phyloP scores from a whole-genome alignment of 2,329 filamentous ascomycete genomes.

The Botrytis medusae region DNA sequence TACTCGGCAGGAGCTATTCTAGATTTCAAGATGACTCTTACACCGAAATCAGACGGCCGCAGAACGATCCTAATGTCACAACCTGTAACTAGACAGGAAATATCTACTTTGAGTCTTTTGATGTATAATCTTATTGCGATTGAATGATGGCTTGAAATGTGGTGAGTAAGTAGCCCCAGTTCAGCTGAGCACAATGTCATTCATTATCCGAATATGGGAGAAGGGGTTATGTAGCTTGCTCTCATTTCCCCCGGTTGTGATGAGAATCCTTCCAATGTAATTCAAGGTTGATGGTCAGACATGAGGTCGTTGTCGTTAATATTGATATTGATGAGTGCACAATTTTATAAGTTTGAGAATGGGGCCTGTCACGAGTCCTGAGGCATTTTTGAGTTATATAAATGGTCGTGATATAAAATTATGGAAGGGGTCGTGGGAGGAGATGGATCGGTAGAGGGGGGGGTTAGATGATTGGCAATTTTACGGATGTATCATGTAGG shows the following conservation, averaged over 20 bases:
- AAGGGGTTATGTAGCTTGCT: neutral
- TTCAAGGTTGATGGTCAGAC: neutral
- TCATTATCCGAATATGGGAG: neutral
- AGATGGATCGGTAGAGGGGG: neutral
- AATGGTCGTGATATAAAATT: neutral
- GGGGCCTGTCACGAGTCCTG: neutral
- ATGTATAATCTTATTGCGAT: neutral
- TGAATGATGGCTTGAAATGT: neutral
- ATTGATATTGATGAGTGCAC: neutral
- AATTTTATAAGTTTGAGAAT: neutral
- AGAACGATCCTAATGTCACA: neutral
- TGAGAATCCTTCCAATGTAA: neutral
- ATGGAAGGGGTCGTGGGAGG: neutral
- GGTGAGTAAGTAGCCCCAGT: neutral
- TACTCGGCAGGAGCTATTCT: neutral
- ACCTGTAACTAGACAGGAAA: neutral
- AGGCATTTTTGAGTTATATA: neutral
- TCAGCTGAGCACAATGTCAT: neutral
- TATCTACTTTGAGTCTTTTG: neutral
- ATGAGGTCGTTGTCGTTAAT: neutral
- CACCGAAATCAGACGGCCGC: conserved; percentile 3
- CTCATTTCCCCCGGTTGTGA: neutral
- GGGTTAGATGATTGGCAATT: neutral
- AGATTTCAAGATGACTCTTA: conserved; percentile 4
- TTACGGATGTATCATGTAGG: neutral